Evolutionary conservation across 768 basidiomycete species (phyloP).

Genomic region (Hydnomerulius pinastri): DNA sequence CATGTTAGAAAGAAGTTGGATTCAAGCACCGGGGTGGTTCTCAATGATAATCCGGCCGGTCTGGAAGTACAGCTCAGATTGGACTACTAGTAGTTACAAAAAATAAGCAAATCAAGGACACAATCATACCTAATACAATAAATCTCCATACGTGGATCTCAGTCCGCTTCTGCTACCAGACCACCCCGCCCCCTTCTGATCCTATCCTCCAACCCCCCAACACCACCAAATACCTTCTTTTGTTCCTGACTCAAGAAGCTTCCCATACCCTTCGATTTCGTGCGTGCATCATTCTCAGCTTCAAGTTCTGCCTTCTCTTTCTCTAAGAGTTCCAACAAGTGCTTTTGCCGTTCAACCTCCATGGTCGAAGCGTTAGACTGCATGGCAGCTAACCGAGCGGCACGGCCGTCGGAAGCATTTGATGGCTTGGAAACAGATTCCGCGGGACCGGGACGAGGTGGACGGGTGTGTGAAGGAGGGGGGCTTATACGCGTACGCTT

Average conservation of each 20-base stretch:
- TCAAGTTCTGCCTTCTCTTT: slow-evolving; percentile 80
- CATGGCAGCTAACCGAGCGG: slow-evolving; percentile 92
- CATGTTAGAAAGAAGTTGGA: not conserved
- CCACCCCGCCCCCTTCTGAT: slow-evolving; percentile 72
- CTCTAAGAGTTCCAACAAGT: slow-evolving; percentile 66
- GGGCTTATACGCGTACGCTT: slow-evolving; percentile 58
- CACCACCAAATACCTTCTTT: slow-evolving; percentile 81
- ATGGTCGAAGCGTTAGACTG: slow-evolving; percentile 66
- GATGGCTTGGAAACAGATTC: slow-evolving; percentile 13
- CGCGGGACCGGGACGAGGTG: slow-evolving; percentile 13
- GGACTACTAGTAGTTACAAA: slow-evolving; percentile 8
- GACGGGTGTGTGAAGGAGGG: slow-evolving; percentile 25
- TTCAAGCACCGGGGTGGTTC: not conserved
- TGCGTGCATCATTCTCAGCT: slow-evolving; percentile 65
- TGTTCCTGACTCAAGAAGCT: slow-evolving; percentile 81
- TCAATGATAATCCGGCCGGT: not conserved
- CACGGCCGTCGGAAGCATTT: slow-evolving; percentile 54
- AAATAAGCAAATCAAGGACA: not conserved
- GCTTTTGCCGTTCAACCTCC: slow-evolving; percentile 68
- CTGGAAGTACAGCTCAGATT: slow-evolving; percentile 2
- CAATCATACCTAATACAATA: slow-evolving; percentile 3
- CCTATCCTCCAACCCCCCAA: slow-evolving; percentile 77
- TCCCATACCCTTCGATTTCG: slow-evolving; percentile 76
- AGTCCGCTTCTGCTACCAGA: slow-evolving; percentile 58
- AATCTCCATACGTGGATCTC: no score